Base-by-base conservation (phyloP, 176 grass and related monocot species). In the Oryza brachyantha region DNA sequence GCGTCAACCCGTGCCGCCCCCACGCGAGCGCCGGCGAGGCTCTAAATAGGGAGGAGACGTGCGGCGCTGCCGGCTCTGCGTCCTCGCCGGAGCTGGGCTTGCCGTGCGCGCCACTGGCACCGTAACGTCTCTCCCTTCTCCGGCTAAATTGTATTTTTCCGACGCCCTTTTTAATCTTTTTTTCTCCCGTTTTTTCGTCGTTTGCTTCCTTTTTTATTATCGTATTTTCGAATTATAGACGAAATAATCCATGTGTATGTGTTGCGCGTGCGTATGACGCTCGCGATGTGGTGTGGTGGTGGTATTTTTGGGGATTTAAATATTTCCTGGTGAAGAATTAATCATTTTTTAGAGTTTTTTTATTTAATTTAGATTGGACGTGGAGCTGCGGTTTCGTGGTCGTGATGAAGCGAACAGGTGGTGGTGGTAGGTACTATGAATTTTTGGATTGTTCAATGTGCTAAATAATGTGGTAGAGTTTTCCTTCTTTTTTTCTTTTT, bases 101-200 rank as follows among this genome's bases (percentile, higher is more conserved):
- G 81, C 86, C 86, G 76, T 88, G 86, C 75, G 66, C 35, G 45
- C 19, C 73, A 64, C 85, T 45, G 28, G 38, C 71, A 19, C 84
- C 41, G 54, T 70, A 2, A 35, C 74, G 58, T 50, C 62, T 57
- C 46, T 4, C 0, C 63, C 54, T 82, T 64, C 54, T 82, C 79
- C 79, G 73, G 66, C 79, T 58, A 54, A 9, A 2, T 52, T 52
- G 52, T 57, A 57, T 57, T 57, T 46, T 70, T 24, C 59, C 19
- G n/a, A n/a, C n/a, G n/a, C n/a, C n/a, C n/a, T n/a, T n/a, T n/a
- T n/a, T n/a, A n/a, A n/a, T n/a, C 34, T 29, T 55, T 13, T 43
- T 50, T 68, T 5, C 32, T 2, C 13, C 17, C 11, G 11, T 29
- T 59, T 24, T 13, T 29, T 16, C 24, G 66, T 43, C 66, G 7